Evolutionary conservation across 176 grass and related monocot species (phyloP), one percentile per base, ranked within the genome.

Genomic region (Triticum dicoccoides): DNA sequence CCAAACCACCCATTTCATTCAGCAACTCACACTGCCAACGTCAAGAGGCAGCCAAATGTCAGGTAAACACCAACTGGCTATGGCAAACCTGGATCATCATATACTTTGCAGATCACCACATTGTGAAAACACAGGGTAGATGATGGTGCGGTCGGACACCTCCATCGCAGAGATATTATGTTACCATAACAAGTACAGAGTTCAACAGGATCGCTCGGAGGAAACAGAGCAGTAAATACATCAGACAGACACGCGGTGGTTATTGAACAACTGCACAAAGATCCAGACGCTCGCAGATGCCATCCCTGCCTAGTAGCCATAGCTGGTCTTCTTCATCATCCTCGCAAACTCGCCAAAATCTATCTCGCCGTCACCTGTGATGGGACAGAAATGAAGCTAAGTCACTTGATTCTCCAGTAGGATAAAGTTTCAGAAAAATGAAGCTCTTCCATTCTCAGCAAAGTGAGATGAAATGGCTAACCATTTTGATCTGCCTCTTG

Each of bases 311-410:
- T 96, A 96, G 87, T 84, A 89, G 63, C 90, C 90, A 76, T 89
- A 99, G 80, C 58, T 87, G 5, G 94, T 91, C 72, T 89, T 92
- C 67, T 76, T 94, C 94, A 99, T 94, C 58, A 99, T 93, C 88
- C 87, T 87, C 20, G 76, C 38, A 71, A 99, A 99, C 65, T 97
- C 97, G 1, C 96, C 92, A 4, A 84, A 79, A 78, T 96, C 92
- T 39, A 99, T 90, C 87, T 99, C 94, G 11, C 94, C 89, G 21
- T 99, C 97, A 47, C 89, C 97, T 99, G 89, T 15, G 4, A 54
- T 32, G 86, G 30, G 73, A 11, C 61, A 80, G 4, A 72, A 79
- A 74, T 21, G 0, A 17, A 47, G 15, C 67, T 80, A 35, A 61
- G 63, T 39, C n/a, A 8, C 20, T 32, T 9, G 1, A 4, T 49